Evolutionary conservation across 371 early-diverging fungal genomes (phyloP), one percentile per base, ranked within the genome.

Genomic region (Choanephora cucurbitarum): DNA sequence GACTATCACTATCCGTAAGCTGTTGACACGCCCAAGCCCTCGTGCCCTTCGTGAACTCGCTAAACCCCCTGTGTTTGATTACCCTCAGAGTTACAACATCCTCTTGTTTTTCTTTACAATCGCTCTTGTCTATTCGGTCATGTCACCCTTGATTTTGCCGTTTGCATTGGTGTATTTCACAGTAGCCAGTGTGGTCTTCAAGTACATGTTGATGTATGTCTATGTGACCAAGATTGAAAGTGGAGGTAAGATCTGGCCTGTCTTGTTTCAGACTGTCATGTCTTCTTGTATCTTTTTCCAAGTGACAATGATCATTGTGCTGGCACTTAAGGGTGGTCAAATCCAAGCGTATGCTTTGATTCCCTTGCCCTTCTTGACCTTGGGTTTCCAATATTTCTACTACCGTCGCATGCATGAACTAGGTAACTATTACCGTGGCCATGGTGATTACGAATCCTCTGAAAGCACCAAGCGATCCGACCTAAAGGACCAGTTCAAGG

Each of bases 101-200:
- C 68, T 91, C 18, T 59, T 89, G 58, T 90, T 90, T 71, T 78
- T 91, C 24, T 86, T 91, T 50, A 90, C 91, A 1, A 80, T 92
- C 56, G 85, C 89, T 5, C 63, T 94, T 58, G 69, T 90, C 2
- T 94, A 91, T 62, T 81, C 83, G 22, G 83, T 86, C 24, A 84
- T 91, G 57, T 84, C 92, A 9, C 94, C 94, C 0, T 66, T 94
- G 18, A 80, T 87, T 13, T 69, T 90, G n/a, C 79, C 88, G 6
- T 90, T 92, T 71, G 87, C 89, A 0, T 64, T 81, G 11, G 41
- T 89, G 5, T 88, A 85, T 65, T 92, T 91, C 64, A 63, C 68
- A 2, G 69, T 91, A 22, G 88, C 84, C 2, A 76, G 81, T 40
- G 64, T 87, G 54, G 90, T 87, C 7, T 91, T 86, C 82, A 84